These are phyloP conservation scores for Moesziomyces globuligerus DNA, from an alignment of 1,284 basidiomycete genomes.

Conservation along the genomic window DNA sequence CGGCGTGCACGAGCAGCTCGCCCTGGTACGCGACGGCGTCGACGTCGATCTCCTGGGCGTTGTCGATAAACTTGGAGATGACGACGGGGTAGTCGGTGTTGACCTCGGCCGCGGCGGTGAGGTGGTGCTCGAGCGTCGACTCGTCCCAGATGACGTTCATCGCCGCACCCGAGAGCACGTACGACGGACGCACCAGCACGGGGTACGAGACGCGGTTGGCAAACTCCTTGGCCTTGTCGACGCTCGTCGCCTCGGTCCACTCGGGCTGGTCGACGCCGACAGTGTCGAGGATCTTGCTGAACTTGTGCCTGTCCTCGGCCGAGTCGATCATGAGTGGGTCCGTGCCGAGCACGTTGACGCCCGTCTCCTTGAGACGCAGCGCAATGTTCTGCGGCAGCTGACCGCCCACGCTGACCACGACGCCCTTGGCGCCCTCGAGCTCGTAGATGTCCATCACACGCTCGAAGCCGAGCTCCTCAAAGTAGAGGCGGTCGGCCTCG, in stretches of 20 bases:
- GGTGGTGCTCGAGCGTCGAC: constrained; percentile 85
- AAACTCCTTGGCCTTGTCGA: constrained; percentile 91
- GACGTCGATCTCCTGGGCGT: constrained; percentile 96
- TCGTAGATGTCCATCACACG: constrained; percentile 99
- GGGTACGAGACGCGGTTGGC: constrained; percentile 78
- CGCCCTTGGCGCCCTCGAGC: constrained; percentile 88
- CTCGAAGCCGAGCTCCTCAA: constrained; percentile 97
- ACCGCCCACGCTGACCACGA: constrained; percentile 96
- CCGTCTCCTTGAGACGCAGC: constrained; percentile 87
- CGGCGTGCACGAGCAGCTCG: constrained; percentile 90
- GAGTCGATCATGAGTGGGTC: constrained; percentile 95
- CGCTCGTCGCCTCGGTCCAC: constrained; percentile 89
- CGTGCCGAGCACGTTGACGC: constrained; percentile 93
- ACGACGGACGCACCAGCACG: constrained; percentile 71
- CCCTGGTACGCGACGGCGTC: constrained; percentile 97
- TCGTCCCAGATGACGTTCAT: constrained; percentile 99
- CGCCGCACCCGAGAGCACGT: constrained; percentile 96
- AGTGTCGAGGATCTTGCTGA: constrained; percentile 92
- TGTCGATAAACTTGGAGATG: constrained; percentile 97
- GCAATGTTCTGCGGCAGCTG: constrained; percentile 89
- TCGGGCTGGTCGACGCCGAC: constrained; percentile 97
- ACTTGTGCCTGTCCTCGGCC: constrained; percentile 99
- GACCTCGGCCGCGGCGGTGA: constrained; percentile 92
- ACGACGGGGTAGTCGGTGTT: constrained; percentile 98
- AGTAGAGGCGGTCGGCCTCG: constrained; percentile 97